Evolutionary conservation across 306 rosid genomes (phyloP), one percentile per base, ranked within the genome.

Genomic region (Trifolium pratense): DNA sequence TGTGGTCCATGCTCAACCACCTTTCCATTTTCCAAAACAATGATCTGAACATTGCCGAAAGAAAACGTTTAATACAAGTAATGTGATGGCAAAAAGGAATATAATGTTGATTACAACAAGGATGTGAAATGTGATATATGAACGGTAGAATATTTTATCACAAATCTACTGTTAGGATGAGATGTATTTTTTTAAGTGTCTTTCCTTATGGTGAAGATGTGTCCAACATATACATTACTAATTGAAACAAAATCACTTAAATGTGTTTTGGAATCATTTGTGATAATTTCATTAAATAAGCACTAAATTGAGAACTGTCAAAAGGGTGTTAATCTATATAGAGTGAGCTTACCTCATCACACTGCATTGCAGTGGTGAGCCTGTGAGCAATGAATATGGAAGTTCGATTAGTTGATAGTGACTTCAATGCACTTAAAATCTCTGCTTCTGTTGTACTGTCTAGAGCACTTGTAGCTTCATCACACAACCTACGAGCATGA

Each of bases 371-470:
- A 72, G 97, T 94, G 51, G 97, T 94, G 75, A 94, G 96, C 84
- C 98, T 86, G 83, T 94, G 98, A 75, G 98, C 98, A 74, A 94
- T 86, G 87, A 94, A 91, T 78, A 94, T 77, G 48, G 97, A 89
- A 37, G 98, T 94, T 73, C 96, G 89, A 79, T 94, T 89, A 71
- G 64, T 88, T 64, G 95, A 87, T 55, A 94, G 73, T 0, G 96
- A 78, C 71, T 86, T 94, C 83, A 94, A 83, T 18, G 98, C 95
- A 75, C 42, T 89, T 85, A 94, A 87, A 78, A 94, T 89, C 82
- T 89, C 98, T 9, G 97, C 96, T 84, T 94, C 97, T 10, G 98
- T 94, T 65, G 98, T 89, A 87, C 98, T 94, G 86, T 94, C 98
- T 49, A 94, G 89, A 57, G 98, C 98, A 86, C 98, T 94, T 57